Base-by-base conservation (phyloP, 306 rosid genomes). In the Datisca glomerata region DNA sequence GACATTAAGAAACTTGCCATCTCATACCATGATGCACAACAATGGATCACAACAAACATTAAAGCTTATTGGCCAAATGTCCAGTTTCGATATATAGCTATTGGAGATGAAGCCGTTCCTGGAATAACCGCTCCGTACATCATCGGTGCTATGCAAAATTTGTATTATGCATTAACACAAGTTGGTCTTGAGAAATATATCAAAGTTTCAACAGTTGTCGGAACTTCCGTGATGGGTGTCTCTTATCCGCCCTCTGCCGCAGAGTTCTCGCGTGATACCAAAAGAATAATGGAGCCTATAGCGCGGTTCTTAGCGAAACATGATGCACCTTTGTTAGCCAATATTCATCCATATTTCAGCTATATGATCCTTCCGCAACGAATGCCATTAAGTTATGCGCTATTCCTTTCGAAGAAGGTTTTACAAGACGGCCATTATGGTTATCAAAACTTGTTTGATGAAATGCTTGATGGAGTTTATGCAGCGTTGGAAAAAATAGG, bases 361-460 rank as follows among this genome's bases (percentile, higher is more conserved):
- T 38, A 38, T 18, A 8, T 18, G 18, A n/a, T 11, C 2, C 18
- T 12, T 4, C 17, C 17, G 10, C 10, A n/a, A 15, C 15, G 18
- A 1, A 18, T 38, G 18, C 9, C 15, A 8, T 5, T 38, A 18
- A 14, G 10, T 5, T n/a, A 38, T 18, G 19, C 43, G 10, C 3
- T 4, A 8, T 38, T 38, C 15, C 9, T 18, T 15, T 14, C 21
- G 1, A n/a, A 16, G 7, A 38, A 18, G 1, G 10, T 38, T 18
- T 16, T 38, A 2, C 17, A 38, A 18, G 43, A 38, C 19, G 9
- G 10, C 10, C 4, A 18, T 14, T n/a, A 3, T 3, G 15, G 6
- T 3, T 38, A 38, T 8, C 18, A 38, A 14, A 38, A 38, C 43
- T 18, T 38, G 43, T 15, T 38, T 17, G 43, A 38, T n/a, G 43